Percentiles rank a stretch among this genome's conserved stretches.
phyloP scores from a whole-genome alignment of 805 yeast species.

The Ogataea methylovora region DNA sequence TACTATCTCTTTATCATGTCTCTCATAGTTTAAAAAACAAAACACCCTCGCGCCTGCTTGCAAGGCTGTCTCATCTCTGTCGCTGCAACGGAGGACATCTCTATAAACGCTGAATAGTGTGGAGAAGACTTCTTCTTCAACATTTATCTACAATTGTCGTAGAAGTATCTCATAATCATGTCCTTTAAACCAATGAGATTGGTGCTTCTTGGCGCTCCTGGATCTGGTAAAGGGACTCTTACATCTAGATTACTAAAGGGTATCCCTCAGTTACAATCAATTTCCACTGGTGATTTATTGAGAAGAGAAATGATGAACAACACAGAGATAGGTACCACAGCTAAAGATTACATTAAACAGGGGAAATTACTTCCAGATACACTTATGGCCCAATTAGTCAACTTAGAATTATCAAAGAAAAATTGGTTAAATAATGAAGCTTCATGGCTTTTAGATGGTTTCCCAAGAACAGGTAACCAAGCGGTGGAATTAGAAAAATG shows the following conservation, averaged over 20 bases:
- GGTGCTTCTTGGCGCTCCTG: constrained; percentile 86
- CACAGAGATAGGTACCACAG: constrained; percentile 48
- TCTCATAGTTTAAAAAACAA: no score
- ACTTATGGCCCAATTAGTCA: constrained; percentile 53
- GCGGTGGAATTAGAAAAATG: constrained; percentile 50
- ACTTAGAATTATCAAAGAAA: constrained; percentile 34
- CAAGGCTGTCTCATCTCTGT: no score
- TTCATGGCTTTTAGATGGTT: constrained; percentile 84
- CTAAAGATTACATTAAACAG: constrained; percentile 43
- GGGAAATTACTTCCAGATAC: constrained; percentile 75
- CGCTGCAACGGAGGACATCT: no score
- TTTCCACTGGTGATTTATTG: constrained; percentile 82
- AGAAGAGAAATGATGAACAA: constrained; percentile 54
- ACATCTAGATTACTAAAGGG: constrained; percentile 54
- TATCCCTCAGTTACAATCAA: constrained; percentile 44
- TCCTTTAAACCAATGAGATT: constrained; percentile 46
- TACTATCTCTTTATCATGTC: no score
- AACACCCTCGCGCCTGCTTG: no score
- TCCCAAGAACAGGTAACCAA: constrained; percentile 76
- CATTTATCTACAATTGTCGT: no score
- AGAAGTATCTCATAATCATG: no score
- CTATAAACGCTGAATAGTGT: no score
- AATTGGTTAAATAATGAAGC: constrained; percentile 36
- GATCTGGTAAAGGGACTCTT: constrained; percentile 92
- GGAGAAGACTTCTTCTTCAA: no score